A percentile compares a stretch with the other conserved stretches of the same genome.
These are phyloP conservation scores for Fragaria iinumae DNA, from an alignment of 306 rosid species.

Conservation along the genomic window DNA sequence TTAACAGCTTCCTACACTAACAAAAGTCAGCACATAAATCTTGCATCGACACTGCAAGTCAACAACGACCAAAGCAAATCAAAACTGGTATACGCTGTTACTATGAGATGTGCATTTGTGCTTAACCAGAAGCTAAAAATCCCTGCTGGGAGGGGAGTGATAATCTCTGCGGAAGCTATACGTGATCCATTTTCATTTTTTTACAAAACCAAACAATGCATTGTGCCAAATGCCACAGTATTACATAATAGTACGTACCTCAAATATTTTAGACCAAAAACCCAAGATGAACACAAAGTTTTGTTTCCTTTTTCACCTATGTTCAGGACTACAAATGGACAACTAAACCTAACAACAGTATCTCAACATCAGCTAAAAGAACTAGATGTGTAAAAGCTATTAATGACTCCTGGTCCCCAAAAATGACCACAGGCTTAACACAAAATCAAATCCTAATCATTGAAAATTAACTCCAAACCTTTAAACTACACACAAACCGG, in stretches of 20 bases:
- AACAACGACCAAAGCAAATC: no score
- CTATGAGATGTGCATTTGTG: neutral
- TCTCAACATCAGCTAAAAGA: conserved; percentile 2
- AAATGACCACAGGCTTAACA: neutral
- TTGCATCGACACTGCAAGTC: neutral
- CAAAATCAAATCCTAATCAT: neutral
- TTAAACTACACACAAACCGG: no score
- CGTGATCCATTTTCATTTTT: neutral
- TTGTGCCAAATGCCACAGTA: neutral
- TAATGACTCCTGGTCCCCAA: conserved; percentile 14
- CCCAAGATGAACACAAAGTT: neutral
- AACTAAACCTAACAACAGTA: neutral
- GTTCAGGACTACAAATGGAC: neutral
- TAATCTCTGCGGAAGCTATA: neutral
- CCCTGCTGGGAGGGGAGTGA: neutral
- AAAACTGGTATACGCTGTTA: neutral
- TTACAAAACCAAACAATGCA: neutral
- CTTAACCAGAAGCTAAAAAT: neutral
- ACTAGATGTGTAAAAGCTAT: neutral
- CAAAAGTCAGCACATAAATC: neutral
- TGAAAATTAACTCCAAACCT: conserved; percentile 16
- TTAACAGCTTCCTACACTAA: neutral
- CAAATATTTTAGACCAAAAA: neutral
- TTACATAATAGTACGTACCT: neutral
- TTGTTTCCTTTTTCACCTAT: neutral